Base-by-base conservation (phyloP, 495 filamentous ascomycete species). In the Penicillium pulvis region DNA sequence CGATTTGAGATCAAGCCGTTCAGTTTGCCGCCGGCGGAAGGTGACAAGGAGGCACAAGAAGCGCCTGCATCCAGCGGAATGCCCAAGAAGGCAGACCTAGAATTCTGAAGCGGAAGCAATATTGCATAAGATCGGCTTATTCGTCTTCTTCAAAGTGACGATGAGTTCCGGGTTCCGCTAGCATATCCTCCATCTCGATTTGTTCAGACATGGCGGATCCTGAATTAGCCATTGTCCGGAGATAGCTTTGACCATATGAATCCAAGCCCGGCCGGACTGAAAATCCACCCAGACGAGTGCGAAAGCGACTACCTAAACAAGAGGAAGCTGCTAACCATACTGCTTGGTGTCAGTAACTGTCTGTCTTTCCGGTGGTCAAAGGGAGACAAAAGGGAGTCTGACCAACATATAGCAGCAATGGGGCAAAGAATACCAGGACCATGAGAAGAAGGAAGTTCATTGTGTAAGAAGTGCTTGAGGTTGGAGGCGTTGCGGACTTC, bases 1-100 rank as follows among this genome's bases (percentile, higher is more conserved):
- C 91, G 83, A 65, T 87, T 98, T 64, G 84, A 88, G 59, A 92
- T 98, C 59, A 91, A 87, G 72, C 88, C 90, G 8, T 98, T 90
- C 71, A 93, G 88, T 71, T 75, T 98, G 50, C 95, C 95, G 36
- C 94, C 94, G 2, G 82, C 91, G n/a, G 90, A 91, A 42, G 90
- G 86, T 4, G 91, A 93, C 57, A 80, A 80, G 33, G 86, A 89
- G 61, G 87, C 85, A 50, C 85, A 90, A 65, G 83, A 84, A 47
- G 79, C 77, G 31, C 72, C 74, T 23, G 72, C 58, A 45, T 65
- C 72, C 12, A 61, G 73, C 23, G 78, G 73, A 58, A 83, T 82
- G 77, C 81, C 77, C 3, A 88, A 82, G 43, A 86, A 86, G 64
- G 77, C 78, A 11, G 85, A 91, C 64, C 80, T 94, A 33, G 90